Conservation (phyloP, 495 filamentous ascomycete species). For the Podospora pseudopauciseta region DNA sequence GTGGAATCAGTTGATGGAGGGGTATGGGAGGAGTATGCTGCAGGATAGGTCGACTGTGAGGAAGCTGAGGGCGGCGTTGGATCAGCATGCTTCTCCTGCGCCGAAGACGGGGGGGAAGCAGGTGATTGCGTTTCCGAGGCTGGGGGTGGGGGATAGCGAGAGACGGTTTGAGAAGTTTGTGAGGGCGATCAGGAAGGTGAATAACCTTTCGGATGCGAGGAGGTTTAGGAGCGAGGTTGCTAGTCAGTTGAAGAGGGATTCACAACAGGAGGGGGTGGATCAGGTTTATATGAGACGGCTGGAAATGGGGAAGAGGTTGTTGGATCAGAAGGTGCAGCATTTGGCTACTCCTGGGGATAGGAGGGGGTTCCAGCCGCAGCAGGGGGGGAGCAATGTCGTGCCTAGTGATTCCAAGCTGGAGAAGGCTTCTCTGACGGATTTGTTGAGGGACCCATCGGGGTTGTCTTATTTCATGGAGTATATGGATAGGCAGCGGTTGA, state of each 20-base stretch:
- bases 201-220: conserved; percentile 90
- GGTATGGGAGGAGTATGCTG: conserved; percentile 78
- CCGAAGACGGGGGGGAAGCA: conserved; percentile 56
- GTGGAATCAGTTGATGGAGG: conserved; percentile 94
- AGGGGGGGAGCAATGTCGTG: conserved; percentile 23
- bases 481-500: conserved; percentile 87
- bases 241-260: conserved; percentile 87
- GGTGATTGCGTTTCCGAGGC: conserved; percentile 57
- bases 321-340: conserved; percentile 85
- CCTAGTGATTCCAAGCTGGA: conserved; percentile 56
- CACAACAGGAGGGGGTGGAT: conserved; percentile 72
- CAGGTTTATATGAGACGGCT: conserved; percentile 79
- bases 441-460: conserved; percentile 82
- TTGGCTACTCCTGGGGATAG: conserved; percentile 64
- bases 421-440: conserved; percentile 69
- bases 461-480: conserved; percentile 99
- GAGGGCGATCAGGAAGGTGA: conserved; percentile 79
- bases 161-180: conserved; percentile 93
- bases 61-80: conserved; percentile 87
- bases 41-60: conserved; percentile 95
- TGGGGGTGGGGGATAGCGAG: conserved; percentile 67
- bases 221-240: conserved; percentile 87
- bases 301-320: conserved; percentile 82
- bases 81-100: conserved; percentile 86
- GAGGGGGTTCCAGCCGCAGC: conserved; percentile 31